Base-by-base conservation (phyloP, 345 rosid genomes). In the Sisymbrium irio region DNA sequence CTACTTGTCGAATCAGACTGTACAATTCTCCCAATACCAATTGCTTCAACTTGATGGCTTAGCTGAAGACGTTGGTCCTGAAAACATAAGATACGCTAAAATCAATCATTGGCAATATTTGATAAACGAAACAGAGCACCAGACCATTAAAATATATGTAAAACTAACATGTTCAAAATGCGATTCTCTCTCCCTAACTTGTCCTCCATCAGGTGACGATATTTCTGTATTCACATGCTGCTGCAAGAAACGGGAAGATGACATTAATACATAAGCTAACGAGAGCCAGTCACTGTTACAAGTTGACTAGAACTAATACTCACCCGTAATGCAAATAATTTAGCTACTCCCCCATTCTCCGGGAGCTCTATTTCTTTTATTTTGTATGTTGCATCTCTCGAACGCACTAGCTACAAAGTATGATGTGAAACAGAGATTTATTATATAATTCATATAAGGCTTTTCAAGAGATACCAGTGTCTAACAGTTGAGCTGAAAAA, bases 311-410 rank as follows among this genome's bases (percentile, higher is more conserved):
- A 75, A 42, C 4, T 14, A 22, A 20, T 8, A 50, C 80, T 82
- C 65, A 91, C 96, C 89, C 80, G 88, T 12, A 87, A 81, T 42
- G 83, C 46, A 76, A 73, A 79, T 46, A 72, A 70, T 65, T 83
- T 83, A 58, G 82, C 77, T 51, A 81, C 90, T 77, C 88, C 88
- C n/a, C 87, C 90, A 37, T 77, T 77, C 76, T 87, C 88, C 28
- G 62, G 69, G 65, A 74, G 82, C 71, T 83, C 80, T 68, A 22
- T 82, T 41, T 75, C 82, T 82, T 86, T 87, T 74, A 76, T 73
- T 69, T 81, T 70, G 78, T 80, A 83, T 49, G 78, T 78, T 55
- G 91, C 82, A 79, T 88, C 87, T 65, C 92, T 87, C 51, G 79
- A 76, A 14, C 73, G 85, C 49, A 87, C 88, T 68, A 89, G 77